These are phyloP conservation scores for Candida tropicalis DNA, from an alignment of 1,139 yeast species.

Conservation along the genomic window DNA sequence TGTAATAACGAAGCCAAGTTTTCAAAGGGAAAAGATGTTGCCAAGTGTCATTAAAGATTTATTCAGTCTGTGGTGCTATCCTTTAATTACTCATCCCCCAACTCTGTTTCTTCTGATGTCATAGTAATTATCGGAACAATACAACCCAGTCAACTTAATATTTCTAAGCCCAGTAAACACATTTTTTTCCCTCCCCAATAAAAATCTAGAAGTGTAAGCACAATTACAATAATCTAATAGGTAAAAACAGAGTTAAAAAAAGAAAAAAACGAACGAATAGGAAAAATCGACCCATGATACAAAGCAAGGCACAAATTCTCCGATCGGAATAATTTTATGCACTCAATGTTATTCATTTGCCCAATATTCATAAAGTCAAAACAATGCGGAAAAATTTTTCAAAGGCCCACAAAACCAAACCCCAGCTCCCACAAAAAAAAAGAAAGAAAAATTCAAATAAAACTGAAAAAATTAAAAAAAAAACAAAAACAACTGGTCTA, in stretches of 20 bases:
- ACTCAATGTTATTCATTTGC: slow-evolving; percentile 1
- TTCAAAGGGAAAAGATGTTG: too few relatives aligned
- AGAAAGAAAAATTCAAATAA: too few relatives aligned
- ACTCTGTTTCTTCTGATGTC: slow-evolving; percentile 1
- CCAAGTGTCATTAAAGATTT: too few relatives aligned
- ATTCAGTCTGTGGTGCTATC: too few relatives aligned
- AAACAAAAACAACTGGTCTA: neutral
- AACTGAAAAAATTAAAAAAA: neutral
- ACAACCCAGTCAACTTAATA: too few relatives aligned
- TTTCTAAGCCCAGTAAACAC: too few relatives aligned
- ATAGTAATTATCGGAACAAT: neutral
- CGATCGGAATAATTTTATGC: slow-evolving; percentile 12
- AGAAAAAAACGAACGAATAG: neutral
- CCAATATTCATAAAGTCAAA: neutral
- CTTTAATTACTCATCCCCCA: too few relatives aligned
- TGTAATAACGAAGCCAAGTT: too few relatives aligned
- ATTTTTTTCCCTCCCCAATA: too few relatives aligned
- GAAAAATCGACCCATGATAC: neutral
- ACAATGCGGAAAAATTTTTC: slow-evolving; percentile 1
- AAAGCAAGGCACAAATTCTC: slow-evolving; percentile 3
- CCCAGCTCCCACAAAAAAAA: slow-evolving; percentile 1
- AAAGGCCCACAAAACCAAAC: neutral
- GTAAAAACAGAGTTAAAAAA: neutral
- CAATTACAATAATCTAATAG: neutral
- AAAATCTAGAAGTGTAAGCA: too few relatives aligned